Base-by-base conservation (phyloP, 2,329 filamentous ascomycete genomes). In the Fusarium tjaetaba region DNA sequence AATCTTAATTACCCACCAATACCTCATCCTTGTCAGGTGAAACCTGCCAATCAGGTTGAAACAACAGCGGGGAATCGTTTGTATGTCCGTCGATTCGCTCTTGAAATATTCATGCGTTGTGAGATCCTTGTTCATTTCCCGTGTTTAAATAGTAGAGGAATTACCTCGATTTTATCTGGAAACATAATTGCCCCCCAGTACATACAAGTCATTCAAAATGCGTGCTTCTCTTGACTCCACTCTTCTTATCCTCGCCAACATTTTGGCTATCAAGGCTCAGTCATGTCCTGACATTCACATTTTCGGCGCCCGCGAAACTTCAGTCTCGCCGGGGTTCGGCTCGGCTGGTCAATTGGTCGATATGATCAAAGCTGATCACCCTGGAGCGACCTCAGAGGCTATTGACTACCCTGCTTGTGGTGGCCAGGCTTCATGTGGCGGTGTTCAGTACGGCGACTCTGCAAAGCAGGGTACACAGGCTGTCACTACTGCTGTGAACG, bases 321-420 rank as follows among this genome's bases (percentile, higher is more conserved):
- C 84, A 0, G 88, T 86, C 1, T 78, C 84, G 8, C 82, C 85
- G 4, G 88, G 88, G 3, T 90, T 86, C 70, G 88, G 88, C 14
- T 85, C 86, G 0, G 82, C 86, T 5, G 81, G 82, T 28, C 84
- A 83, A 0, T 83, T 90, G 18, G 85, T 90, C 26, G 84, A 89
- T 71, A 80, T 84, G 62, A 83, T 90, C 45, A 79, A 85, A 6
- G 79, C 77, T 38, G 83, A 86, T 7, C 86, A 88, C 71, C 75
- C 86, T 0, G 88, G 87, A 2, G 80, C 87, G 2, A 89, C 87
- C 1, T 81, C 87, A 3, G 88, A 89, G 70, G 86, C 88, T 24
- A 89, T 90, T 70, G 77, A 68, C 43, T 90, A 90, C 74, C 88
- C 91, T 42, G 91, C 91, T 4, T 91, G 89, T 46, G 91, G 91